These are phyloP conservation scores for Pseudogymnoascus destructans DNA, from an alignment of 2,329 filamentous ascomycete genomes.

Conservation along the genomic window DNA sequence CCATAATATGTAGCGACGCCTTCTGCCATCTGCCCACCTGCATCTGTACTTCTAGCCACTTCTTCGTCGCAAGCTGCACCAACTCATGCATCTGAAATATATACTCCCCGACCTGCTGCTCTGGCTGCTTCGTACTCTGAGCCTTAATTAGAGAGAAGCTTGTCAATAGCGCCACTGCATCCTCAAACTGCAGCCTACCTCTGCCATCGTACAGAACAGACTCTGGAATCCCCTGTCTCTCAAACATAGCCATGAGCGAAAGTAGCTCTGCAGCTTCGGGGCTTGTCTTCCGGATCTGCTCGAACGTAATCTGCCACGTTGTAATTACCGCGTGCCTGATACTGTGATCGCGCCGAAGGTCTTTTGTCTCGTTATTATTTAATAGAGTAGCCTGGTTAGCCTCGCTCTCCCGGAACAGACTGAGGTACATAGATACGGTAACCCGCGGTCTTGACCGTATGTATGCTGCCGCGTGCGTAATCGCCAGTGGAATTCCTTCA, in stretches of 20 bases:
- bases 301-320: constrained; percentile 10
- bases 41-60: constrained; percentile 15
- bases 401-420: constrained; percentile 2
- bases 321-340: neutral
- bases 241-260: constrained; percentile 6
- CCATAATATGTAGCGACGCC: too few relatives aligned
- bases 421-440: constrained; percentile 5
- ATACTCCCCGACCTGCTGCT: too few relatives aligned
- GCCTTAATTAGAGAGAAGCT: constrained; percentile 3
- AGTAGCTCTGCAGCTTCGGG: neutral
- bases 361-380: neutral
- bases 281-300: neutral
- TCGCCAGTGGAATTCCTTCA: constrained; percentile 13
- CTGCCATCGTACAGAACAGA: neutral
- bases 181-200: neutral
- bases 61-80: constrained; percentile 12
- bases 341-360: constrained; percentile 2
- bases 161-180: neutral
- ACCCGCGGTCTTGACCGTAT: constrained; percentile 8
- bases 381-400: neutral
- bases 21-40: too few relatives aligned
- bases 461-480: constrained; percentile 13
- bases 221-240: constrained; percentile 10
- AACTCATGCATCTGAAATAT: constrained; percentile 11
- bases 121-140: too few relatives aligned